Percentiles rank a stretch among this genome's conserved stretches.
phyloP scores from a whole-genome alignment of 768 basidiomycete species.

The Rickenella mellea region DNA sequence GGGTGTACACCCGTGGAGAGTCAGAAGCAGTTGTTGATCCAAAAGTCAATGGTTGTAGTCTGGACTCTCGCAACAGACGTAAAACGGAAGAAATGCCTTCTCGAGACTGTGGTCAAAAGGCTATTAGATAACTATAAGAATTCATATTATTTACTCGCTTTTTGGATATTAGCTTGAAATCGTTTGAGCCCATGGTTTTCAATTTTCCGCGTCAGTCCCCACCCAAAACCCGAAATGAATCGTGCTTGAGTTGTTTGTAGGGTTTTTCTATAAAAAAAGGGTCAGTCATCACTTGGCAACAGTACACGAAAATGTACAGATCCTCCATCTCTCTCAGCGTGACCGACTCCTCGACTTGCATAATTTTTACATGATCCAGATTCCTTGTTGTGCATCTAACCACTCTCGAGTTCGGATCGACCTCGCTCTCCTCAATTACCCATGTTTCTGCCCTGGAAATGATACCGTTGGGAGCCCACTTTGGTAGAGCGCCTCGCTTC shows the following conservation, averaged over 20 bases:
- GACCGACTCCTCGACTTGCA: constrained; percentile 85
- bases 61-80: constrained; percentile 68
- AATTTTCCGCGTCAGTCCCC: constrained; percentile 80
- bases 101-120: constrained; percentile 47
- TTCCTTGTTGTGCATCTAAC: constrained; percentile 80
- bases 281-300: not conserved
- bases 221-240: constrained; percentile 83
- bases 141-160: constrained; percentile 35
- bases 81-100: constrained; percentile 83
- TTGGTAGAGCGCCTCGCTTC: constrained; percentile 83
- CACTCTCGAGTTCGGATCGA: constrained; percentile 72
- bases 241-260: constrained; percentile 80
- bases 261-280: constrained; percentile 46
- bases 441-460: constrained; percentile 82
- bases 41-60: constrained; percentile 42
- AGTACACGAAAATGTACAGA: constrained; percentile 40
- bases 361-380: constrained; percentile 87
- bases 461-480: constrained; percentile 84
- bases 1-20: constrained; percentile 2
- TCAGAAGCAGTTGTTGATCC: constrained; percentile 14
- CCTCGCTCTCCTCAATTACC: constrained; percentile 92
- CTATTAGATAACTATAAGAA: constrained; percentile 6
- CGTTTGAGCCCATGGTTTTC: constrained; percentile 77
- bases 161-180: constrained; percentile 83
- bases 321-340: constrained; percentile 57